Conservation (phyloP, 2,329 filamentous ascomycete species). For the Triangularia verruculosa region DNA sequence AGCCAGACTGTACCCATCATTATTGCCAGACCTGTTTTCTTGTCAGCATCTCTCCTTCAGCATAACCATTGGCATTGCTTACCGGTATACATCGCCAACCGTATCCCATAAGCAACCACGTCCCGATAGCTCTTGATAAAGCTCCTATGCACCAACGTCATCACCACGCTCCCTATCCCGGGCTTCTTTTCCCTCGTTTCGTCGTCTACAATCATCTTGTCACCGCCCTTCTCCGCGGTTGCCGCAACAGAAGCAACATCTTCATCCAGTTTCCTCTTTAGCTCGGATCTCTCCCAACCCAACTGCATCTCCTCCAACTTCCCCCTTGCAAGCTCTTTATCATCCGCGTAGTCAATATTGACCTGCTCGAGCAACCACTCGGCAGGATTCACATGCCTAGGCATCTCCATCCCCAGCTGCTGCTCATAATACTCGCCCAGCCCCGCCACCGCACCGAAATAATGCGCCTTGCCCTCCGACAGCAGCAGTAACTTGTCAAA, state of each 20-base stretch:
- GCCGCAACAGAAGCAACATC: constrained; percentile 23
- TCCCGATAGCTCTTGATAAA: constrained; percentile 85
- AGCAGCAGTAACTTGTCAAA: constrained; percentile 78
- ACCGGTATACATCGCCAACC: constrained; percentile 77
- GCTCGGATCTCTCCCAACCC: constrained; percentile 52
- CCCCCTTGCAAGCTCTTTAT: constrained; percentile 45
- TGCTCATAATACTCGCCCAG: constrained; percentile 61
- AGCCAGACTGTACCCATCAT: constrained; percentile 90
- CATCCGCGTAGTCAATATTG: constrained; percentile 68
- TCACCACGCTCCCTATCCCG: constrained; percentile 47
- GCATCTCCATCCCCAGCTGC: constrained; percentile 58
- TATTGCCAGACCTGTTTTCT: constrained; percentile 59
- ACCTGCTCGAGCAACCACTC: constrained; percentile 77
- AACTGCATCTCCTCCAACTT: constrained; percentile 52
- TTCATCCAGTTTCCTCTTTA: constrained; percentile 23
- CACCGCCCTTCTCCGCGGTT: constrained; percentile 28
- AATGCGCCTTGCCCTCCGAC: constrained; percentile 67
- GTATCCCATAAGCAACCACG: constrained; percentile 78
- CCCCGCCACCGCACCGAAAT: constrained; percentile 62
- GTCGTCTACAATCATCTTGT: constrained; percentile 18
- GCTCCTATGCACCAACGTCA: constrained; percentile 70
- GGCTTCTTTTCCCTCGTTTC: constrained; percentile 38
- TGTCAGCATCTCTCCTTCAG: not conserved
- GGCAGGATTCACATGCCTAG: constrained; percentile 71
- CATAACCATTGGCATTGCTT: constrained; percentile 16